These are phyloP conservation scores for Chenopodium quinoa DNA, from an alignment of 148 eudicot genomes.

Conservation along the genomic window DNA sequence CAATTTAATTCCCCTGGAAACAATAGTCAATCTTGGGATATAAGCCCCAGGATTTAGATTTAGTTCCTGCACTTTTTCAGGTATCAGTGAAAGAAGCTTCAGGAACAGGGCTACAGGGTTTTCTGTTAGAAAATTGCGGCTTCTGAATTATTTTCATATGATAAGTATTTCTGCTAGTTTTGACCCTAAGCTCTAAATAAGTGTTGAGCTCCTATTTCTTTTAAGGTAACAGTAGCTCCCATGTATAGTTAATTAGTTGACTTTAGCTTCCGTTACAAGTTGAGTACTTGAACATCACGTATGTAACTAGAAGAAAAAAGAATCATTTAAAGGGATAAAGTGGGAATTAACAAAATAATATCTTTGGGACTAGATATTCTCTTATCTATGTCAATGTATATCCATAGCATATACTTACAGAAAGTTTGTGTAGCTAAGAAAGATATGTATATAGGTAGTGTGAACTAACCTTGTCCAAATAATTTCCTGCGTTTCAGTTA, in stretches of 20 bases:
- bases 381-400: neutral
- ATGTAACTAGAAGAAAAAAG: neutral
- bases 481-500: slow-evolving; percentile 13
- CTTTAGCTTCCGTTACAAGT: neutral
- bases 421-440: neutral
- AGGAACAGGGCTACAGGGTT: neutral
- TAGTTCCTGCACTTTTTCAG: neutral
- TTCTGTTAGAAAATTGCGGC: neutral
- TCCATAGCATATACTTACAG: neutral
- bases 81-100: neutral
- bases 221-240: neutral
- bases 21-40: neutral
- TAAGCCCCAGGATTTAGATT: neutral
- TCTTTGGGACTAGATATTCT: neutral
- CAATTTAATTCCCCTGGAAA: neutral
- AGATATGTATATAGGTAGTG: neutral
- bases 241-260: neutral
- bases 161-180: neutral
- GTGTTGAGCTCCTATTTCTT: neutral
- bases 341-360: too few relatives aligned
- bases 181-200: neutral
- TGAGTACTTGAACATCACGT: neutral
- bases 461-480: slow-evolving; percentile 10
- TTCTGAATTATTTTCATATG: neutral
- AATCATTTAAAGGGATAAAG: too few relatives aligned